A percentile compares a stretch with the other conserved stretches of the same genome.
Evolutionary conservation across 441 rosid species (phyloP).

Genomic region (Corymbia citriodora): DNA sequence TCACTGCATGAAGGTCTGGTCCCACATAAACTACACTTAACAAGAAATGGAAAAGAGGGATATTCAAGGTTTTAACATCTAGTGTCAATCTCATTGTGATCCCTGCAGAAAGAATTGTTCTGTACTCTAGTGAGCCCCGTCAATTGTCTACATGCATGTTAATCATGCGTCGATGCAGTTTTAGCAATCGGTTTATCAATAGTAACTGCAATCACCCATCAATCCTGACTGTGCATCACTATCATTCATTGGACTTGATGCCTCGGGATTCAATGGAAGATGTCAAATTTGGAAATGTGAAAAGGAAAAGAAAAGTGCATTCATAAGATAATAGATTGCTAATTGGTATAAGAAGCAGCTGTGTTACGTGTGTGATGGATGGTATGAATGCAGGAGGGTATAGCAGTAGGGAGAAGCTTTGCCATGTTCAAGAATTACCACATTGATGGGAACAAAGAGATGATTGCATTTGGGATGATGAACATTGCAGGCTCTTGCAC

Average conservation of each 20-base stretch:
- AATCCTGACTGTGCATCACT: background rate
- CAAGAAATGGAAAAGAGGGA: background rate
- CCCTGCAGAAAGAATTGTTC: background rate
- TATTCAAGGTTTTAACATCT: background rate
- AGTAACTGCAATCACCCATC: background rate
- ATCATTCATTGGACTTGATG: background rate
- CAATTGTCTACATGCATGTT: background rate
- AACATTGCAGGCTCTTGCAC: conserved; percentile 91
- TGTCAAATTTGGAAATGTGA: background rate
- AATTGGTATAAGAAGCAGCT: background rate
- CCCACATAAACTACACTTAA: background rate
- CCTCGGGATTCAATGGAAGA: background rate
- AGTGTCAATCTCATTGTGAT: background rate
- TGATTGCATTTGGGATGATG: conserved; percentile 96
- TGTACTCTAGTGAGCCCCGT: background rate
- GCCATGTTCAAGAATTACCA: conserved; percentile 91
- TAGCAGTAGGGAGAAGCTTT: conserved; percentile 97
- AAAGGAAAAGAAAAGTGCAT: background rate
- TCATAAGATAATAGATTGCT: background rate
- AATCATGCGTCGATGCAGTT: background rate
- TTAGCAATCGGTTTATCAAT: background rate
- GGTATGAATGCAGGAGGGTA: conserved; percentile 62
- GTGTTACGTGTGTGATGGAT: background rate
- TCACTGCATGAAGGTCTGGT: background rate
- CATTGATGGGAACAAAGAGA: conserved; percentile 96